Evolutionary conservation across 345 rosid genomes (phyloP).

Genomic region (Durio zibethinus): DNA sequence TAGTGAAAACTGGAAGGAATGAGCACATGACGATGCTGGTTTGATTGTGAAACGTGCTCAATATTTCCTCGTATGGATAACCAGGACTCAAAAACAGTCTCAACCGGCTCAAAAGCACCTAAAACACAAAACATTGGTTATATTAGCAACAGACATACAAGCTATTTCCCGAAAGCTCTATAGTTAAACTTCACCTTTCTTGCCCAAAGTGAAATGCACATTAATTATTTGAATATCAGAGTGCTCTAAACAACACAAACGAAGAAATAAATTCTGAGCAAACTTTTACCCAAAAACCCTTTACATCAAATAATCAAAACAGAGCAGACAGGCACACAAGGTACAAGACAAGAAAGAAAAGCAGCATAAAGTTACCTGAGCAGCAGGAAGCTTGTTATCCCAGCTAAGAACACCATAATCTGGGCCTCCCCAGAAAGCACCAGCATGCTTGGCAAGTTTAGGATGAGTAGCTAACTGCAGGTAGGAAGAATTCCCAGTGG

Average conservation of each 20-base stretch:
- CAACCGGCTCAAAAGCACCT: conserved; percentile 79
- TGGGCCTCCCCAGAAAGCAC: conserved; percentile 88
- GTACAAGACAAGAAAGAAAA: conserved; percentile 6
- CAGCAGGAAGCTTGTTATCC: conserved; percentile 98
- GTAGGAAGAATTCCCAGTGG: conserved; percentile 79
- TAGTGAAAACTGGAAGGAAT: conserved; percentile 59
- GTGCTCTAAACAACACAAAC: not conserved
- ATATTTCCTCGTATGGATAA: conserved; percentile 86
- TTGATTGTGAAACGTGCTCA: conserved; percentile 85
- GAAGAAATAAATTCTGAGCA: not conserved
- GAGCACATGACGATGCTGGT: conserved; percentile 86
- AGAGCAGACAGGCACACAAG: not conserved
- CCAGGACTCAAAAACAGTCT: conserved; percentile 91
- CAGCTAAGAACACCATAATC: conserved; percentile 89
- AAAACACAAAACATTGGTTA: conserved; percentile 9
- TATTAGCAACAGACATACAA: not conserved
- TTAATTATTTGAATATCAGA: not conserved
- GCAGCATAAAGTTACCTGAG: conserved; percentile 54
- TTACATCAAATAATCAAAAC: not conserved
- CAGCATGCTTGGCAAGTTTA: conserved; percentile 80
- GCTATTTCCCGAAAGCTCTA: not conserved
- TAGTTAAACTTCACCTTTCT: not conserved
- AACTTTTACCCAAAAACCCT: not conserved
- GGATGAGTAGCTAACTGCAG: conserved; percentile 74
- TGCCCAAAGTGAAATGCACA: not conserved